Percentiles rank a stretch among this genome's conserved stretches.
Conservation (phyloP, 345 rosid species). For the Triadica sebifera region DNA sequence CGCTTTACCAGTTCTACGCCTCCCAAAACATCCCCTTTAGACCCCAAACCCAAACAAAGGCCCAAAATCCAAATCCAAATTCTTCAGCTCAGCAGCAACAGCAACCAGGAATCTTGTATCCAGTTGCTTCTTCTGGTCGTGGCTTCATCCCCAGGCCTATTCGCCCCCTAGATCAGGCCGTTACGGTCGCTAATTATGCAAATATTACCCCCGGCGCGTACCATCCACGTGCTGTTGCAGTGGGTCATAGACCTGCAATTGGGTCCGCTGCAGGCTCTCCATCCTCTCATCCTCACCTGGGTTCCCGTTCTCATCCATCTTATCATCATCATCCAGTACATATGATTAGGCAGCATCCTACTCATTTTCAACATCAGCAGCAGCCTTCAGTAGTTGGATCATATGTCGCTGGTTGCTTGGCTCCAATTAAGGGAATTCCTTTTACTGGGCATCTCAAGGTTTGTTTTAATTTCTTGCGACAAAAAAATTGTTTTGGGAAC, state of each 20-base stretch:
- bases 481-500: not conserved
- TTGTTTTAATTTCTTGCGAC: not conserved
- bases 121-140: conserved; percentile 66
- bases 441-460: conserved; percentile 43
- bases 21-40: conserved; percentile 6
- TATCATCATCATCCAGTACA: conserved; percentile 17
- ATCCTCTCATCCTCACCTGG: conserved; percentile 22
- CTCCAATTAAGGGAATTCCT: conserved; percentile 46
- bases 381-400: conserved; percentile 14
- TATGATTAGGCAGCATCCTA: conserved; percentile 25
- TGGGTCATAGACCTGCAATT: conserved; percentile 2
- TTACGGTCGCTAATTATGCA: conserved; percentile 18
- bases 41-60: conserved; percentile 1
- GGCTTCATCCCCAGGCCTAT: conserved; percentile 53
- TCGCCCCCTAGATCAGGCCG: conserved; percentile 33
- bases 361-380: conserved; percentile 8
- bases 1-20: not conserved
- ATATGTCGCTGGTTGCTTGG: conserved; percentile 20
- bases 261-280: not conserved
- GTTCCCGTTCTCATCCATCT: conserved; percentile 25
- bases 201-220: conserved; percentile 24
- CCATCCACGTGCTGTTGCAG: conserved; percentile 25
- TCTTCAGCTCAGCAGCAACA: conserved; percentile 8
- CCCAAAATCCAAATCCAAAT: conserved; percentile 7
- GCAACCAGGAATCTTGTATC: conserved; percentile 40